A percentile compares a stretch with the other conserved stretches of the same genome.
Conservation (phyloP, 495 filamentous ascomycete genomes). For the Penicillium taxi region DNA sequence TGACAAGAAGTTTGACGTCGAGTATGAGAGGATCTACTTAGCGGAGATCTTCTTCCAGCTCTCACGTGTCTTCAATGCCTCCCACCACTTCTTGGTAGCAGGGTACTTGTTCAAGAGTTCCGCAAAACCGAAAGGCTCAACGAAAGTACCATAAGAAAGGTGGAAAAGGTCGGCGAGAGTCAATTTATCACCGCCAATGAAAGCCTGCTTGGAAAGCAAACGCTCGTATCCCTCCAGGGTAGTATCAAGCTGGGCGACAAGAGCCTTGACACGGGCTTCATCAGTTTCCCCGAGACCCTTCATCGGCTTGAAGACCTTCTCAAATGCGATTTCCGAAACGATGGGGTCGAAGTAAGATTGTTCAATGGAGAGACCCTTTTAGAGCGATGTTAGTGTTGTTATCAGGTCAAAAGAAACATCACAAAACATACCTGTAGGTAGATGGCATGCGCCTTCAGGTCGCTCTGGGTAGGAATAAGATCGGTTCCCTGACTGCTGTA, state of each 20-base stretch:
- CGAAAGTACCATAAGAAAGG: constrained; percentile 1
- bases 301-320: constrained; percentile 4
- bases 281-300: constrained; percentile 4
- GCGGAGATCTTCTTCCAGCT: constrained; percentile 2
- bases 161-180: constrained; percentile 4
- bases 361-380: constrained; percentile 3
- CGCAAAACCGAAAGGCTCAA: background rate
- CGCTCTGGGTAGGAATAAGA: background rate
- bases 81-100: constrained; percentile 1
- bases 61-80: background rate
- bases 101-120: constrained; percentile 1
- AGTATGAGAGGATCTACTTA: no score
- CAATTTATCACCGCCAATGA: constrained; percentile 4
- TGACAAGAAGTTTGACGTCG: no score
- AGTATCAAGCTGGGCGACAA: background rate
- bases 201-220: constrained; percentile 3
- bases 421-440: constrained; percentile 3
- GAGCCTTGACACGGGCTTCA: constrained; percentile 2
- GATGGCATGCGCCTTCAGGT: constrained; percentile 1
- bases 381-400: no score
- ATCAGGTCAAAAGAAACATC: no score
- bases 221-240: constrained; percentile 2
- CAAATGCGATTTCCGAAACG: constrained; percentile 3
- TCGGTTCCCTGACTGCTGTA: background rate
- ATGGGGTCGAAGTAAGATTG: constrained; percentile 6